Base-by-base conservation (phyloP, 176 grass and related monocot genomes). In the Juncus inflexus region DNA sequence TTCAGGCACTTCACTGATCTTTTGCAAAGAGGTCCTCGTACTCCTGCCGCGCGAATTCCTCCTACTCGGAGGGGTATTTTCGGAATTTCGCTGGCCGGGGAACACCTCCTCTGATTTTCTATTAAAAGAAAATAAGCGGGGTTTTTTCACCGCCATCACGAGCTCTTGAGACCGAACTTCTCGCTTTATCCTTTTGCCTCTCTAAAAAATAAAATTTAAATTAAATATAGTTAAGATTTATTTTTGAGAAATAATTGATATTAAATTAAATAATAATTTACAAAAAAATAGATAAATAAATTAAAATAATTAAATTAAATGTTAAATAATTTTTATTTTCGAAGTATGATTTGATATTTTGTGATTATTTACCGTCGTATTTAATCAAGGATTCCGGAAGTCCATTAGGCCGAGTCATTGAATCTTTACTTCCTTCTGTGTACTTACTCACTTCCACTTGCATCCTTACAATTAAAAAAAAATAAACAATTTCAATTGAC, bases 401-500 rank as follows among this genome's bases (percentile, higher is more conserved):
- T 50, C 87, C 91, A 81, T 91, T 91, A 58, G 91, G 91, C n/a
- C 87, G 87, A 55, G 90, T 58, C 69, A 83, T 84, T 0, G 70
- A 76, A 15, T 91, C 87, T 62, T 96, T 91, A 59, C 51, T 83
- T 37, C 91, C 91, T 88, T 91, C 87, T 0, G 91, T 96, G 71
- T 96, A 86, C 67, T 88, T 96, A 60, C 91, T 96, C n/a, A 96
- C 91, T 74, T 96, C 91, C 42, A 96, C 84, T 91, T 91, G 91
- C 91, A 96, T 96, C 66, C 91, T 96, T 80, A 19, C 67, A n/a
- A n/a, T n/a, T n/a, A n/a, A n/a, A n/a, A n/a, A n/a, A n/a, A 50
- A 39, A 80, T 54, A 6, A 70, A 45, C 3, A n/a, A n/a, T n/a
- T n/a, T n/a, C n/a, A n/a, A n/a, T n/a, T n/a, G n/a, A n/a, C n/a